Base-by-base conservation (phyloP, 2,329 filamentous ascomycete genomes). In the Dactylonectria estremocensis region DNA sequence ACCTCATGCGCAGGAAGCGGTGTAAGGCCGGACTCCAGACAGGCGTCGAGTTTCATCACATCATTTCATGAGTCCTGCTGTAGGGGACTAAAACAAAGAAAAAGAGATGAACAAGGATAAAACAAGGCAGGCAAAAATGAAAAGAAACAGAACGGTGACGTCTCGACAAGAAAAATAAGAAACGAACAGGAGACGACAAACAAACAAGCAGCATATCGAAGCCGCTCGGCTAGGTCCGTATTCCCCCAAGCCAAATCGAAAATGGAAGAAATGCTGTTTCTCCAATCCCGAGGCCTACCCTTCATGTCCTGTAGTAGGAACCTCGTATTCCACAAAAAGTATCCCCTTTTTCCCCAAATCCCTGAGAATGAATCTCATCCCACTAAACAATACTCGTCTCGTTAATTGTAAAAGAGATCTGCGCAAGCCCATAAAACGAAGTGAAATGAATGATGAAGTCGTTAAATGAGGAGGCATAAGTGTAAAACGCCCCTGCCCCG, bases 321-420 rank as follows among this genome's bases (percentile, higher is more conserved):
- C 73, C 65, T 70, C 72, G 59, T 67, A 58, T 63, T 64, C 64
- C 62, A 61, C 62, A 61, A 66, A 28, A 5, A 28, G 4, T 28
- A 5, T 62, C 72, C 70, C 62, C 9, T 53, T 57, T 45, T 56
- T 54, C 45, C 61, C 68, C 64, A 56, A 63, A 28, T 63, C 20
- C 60, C 52, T 65, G 67, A 62, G 67, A 73, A 62, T 67, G 50
- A 64, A 57, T 73, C 73, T 69, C 61, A 65, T 52, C 7, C 70
- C 73, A 76, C 72, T 75, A 76, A 66, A 75, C 73, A 76, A 75
- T 76, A 75, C 67, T 67, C 66, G 64, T 72, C 72, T 75, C 64
- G 56, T 73, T 67, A 74, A 48, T 31, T 14, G 48, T 28, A 22
- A 37, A 33, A 35, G 43, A 48, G 16, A 20, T 35, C 24, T 48